Base-by-base conservation (phyloP, 305 asterid genomes). In the Fraxinus baroniana region DNA sequence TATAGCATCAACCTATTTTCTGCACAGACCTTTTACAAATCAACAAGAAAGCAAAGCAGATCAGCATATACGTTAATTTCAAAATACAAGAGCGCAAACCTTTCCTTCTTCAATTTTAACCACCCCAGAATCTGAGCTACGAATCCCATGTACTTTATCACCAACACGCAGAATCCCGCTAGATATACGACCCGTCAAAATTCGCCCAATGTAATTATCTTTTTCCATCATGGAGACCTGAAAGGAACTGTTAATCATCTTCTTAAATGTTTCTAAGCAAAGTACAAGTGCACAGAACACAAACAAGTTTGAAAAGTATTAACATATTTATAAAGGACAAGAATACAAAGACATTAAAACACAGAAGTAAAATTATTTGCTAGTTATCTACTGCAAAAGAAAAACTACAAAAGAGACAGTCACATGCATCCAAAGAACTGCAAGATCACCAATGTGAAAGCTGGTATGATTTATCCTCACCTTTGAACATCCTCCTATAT, bases 221-320 rank as follows among this genome's bases (percentile, higher is more conserved):
- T 89, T 89, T 87, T 96, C 99, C 99, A 96, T 96, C 99, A 96
- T 96, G 75, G 99, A 96, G 84, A 96, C 99, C 99, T 96, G 93
- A 86, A 91, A 93, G 84, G 75, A 90, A 88, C 92, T 87, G 86
- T 89, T 92, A 89, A 86, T 84, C 82, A 85, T 85, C 86, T 82
- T 87, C 83, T 85, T 88, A 87, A 86, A 84, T 77, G 84, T 80
- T 84, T 74, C 84, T 49, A 78, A 33, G 79, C 68, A 77, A 85
- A 78, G 64, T 74, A 77, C n/a, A 83, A 77, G 72, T 78, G 78
- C 84, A 82, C 33, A 22, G 83, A 78, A 80, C 24, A 9, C 41
- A 82, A 49, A 82, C 49, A 79, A 81, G 71, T 66, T 46, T 57
- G 82, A 89, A 71, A 70, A 82, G 60, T 74, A 73, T 70, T 30